A percentile compares a stretch with the other conserved stretches of the same genome.
Conservation (phyloP, 495 filamentous ascomycete species). For the Parmelia sp. region DNA sequence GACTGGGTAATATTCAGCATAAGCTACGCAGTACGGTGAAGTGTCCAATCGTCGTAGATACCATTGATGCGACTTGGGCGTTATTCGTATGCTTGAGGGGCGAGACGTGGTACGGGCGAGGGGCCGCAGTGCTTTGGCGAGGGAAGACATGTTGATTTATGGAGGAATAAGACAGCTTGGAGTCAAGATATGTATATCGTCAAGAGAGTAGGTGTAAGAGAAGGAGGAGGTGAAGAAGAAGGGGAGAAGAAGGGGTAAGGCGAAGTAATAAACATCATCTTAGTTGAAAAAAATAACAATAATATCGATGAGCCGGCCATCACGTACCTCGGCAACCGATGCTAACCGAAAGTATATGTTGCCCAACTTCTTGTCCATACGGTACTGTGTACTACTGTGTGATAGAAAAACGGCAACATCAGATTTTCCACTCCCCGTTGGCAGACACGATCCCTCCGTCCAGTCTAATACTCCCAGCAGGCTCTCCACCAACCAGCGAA, state of each 20-base stretch:
- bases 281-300: not conserved
- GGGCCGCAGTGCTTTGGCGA: conserved; percentile 61
- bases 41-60: not conserved
- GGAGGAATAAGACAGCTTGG: not conserved
- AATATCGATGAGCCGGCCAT: not conserved
- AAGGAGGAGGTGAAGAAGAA: not conserved
- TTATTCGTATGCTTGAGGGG: conserved; percentile 32
- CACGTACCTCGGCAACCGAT: conserved; percentile 12
- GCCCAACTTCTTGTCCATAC: not conserved
- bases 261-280: no score
- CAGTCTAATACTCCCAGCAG: no score
- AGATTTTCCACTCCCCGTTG: no score
- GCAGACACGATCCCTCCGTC: no score
- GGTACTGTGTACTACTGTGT: no score
- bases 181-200: not conserved
- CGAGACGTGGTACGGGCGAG: conserved; percentile 53
- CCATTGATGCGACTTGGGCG: conserved; percentile 8
- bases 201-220: not conserved
- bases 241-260: not conserved
- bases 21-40: not conserved
- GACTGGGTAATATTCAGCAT: conserved; percentile 32
- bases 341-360: not conserved
- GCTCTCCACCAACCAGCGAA: no score
- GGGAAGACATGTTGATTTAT: conserved; percentile 55
- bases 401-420: no score